Conservation (phyloP, 1,139 yeast genomes). For the Dujonia santamariae region DNA sequence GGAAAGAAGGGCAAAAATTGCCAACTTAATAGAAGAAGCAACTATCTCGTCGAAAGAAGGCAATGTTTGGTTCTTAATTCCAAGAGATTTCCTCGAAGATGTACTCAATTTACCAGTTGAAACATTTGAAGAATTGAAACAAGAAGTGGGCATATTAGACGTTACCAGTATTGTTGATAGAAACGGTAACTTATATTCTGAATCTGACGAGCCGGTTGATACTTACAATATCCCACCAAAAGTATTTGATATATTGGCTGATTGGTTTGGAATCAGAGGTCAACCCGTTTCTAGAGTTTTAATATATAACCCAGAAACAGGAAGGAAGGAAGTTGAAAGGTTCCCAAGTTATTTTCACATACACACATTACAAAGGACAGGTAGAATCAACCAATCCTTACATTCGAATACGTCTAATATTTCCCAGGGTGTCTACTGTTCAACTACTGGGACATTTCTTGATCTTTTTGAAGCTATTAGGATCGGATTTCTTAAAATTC, state of each 20-base stretch:
- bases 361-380: constrained; percentile 42
- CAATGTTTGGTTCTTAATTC: constrained; percentile 36
- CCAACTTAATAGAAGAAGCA: constrained; percentile 2
- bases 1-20: constrained; percentile 1
- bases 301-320: constrained; percentile 34
- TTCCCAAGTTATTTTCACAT: constrained; percentile 49
- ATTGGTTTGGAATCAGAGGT: constrained; percentile 55
- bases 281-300: constrained; percentile 47
- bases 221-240: constrained; percentile 34
- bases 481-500: constrained; percentile 16
- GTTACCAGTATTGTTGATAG: constrained; percentile 27
- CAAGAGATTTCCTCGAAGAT: constrained; percentile 24
- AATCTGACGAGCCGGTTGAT: constrained; percentile 27
- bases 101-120: constrained; percentile 24
- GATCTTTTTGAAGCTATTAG: constrained; percentile 28
- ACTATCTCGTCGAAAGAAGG: constrained; percentile 23
- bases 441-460: constrained; percentile 33
- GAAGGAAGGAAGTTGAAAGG: constrained; percentile 46
- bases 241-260: constrained; percentile 39
- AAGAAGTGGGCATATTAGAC: constrained; percentile 32
- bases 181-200: constrained; percentile 30
- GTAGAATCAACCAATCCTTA: no score
- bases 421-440: constrained; percentile 16
- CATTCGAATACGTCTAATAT: background rate
- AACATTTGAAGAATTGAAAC: constrained; percentile 24